Evolutionary conservation across 768 basidiomycete species (phyloP).

Genomic region (Boletus speciosus): DNA sequence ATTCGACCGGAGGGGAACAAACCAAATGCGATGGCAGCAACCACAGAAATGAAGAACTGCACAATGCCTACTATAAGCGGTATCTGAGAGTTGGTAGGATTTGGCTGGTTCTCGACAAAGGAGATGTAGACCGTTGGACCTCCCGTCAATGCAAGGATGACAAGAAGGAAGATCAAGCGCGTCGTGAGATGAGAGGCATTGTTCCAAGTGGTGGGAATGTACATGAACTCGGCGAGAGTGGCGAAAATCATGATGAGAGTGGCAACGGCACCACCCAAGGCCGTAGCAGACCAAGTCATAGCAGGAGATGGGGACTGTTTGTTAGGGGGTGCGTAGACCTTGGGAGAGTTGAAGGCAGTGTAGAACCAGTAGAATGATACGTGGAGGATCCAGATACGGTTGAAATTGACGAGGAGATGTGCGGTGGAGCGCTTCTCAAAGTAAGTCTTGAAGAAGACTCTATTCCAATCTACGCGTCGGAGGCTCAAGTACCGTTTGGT

Average conservation of each 20-base stretch:
- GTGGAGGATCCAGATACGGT: slow-evolving; percentile 97
- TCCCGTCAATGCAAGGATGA: slow-evolving; percentile 88
- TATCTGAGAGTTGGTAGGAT: slow-evolving; percentile 50
- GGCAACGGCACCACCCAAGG: slow-evolving; percentile 93
- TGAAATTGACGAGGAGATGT: slow-evolving; percentile 98
- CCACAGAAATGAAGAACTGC: slow-evolving; percentile 88
- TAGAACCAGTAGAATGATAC: slow-evolving; percentile 94
- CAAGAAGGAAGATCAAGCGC: slow-evolving; percentile 84
- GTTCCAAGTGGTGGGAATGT: slow-evolving; percentile 98
- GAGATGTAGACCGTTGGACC: slow-evolving; percentile 95
- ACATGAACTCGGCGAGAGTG: slow-evolving; percentile 91
- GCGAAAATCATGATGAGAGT: slow-evolving; percentile 92
- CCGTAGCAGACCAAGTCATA: slow-evolving; percentile 94
- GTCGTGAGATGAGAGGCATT: slow-evolving; percentile 96
- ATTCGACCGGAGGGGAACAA: slow-evolving; percentile 94
- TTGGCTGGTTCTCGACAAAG: slow-evolving; percentile 65
- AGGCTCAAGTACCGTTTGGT: slow-evolving; percentile 93
- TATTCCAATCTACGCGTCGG: slow-evolving; percentile 88
- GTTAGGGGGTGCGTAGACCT: slow-evolving; percentile 75
- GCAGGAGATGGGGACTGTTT: slow-evolving; percentile 69
- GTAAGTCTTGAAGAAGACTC: slow-evolving; percentile 98
- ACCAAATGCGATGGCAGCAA: slow-evolving; percentile 79
- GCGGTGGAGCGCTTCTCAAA: slow-evolving; percentile 91
- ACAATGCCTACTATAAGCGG: slow-evolving; percentile 91
- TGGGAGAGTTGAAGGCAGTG: slow-evolving; percentile 95